Base-by-base conservation (phyloP, 305 asterid genomes). In the Nicotiana rustica region DNA sequence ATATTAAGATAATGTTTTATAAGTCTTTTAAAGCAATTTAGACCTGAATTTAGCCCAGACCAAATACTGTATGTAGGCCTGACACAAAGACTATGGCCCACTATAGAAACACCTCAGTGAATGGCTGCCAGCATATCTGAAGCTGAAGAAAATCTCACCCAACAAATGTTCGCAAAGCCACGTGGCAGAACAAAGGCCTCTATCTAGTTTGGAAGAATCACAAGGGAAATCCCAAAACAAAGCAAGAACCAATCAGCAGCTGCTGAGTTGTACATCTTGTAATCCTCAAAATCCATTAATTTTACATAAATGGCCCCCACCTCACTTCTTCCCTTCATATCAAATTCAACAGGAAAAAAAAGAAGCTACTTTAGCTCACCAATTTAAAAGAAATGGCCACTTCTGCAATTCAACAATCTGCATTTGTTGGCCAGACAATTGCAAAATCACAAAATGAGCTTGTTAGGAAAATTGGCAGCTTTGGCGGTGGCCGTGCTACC, bases 391-490 rank as follows among this genome's bases (percentile, higher is more conserved):
- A 25, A 82, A 94, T 93, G 97, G 97, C 98, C 70, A 88, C 95
- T 82, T 92, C 90, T 66, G 97, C 90, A 5, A 81, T 95, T 86
- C 98, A 95, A 81, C 95, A 92, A 81, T 92, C 97, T 18, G 96
- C 97, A 38, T 91, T 95, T 77, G 94, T 86, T 38, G 98, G 97
- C 1, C 95, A 89, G 84, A 87, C 90, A 1, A 93, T 91, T 0
- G 59, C 92, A 67, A 95, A 91, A 88, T 83, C 92, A 0, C 94
- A 92, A 78, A 91, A 89, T 87, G 96, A 92, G 87, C 89, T 94
- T 41, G 29, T 84, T 85, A 82, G 93, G 65, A 93, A 90, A 86
- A 83, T 87, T n/a, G 94, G 97, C 66, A 86, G 70, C 89, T 60
- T 85, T 55, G 80, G 80, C 67, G 90, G 88, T 36, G 94, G 92